Base-by-base conservation (phyloP, 192 early-diverging fungal species). In the Spizellomyces sp. region DNA sequence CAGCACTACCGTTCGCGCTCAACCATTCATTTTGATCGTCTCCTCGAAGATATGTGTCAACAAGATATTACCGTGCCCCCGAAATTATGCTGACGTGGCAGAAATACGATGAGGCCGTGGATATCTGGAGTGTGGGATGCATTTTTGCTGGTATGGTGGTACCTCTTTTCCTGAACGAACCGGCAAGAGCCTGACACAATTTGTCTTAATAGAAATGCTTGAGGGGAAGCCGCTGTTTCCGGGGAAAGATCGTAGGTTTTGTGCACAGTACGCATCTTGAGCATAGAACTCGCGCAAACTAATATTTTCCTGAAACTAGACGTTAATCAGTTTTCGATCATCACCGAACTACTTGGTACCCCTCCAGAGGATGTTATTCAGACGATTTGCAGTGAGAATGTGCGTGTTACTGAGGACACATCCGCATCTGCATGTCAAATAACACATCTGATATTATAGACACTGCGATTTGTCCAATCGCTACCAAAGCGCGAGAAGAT, bases 1-100 rank as follows among this genome's bases (percentile, higher is more conserved):
- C 52, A 7, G 12, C 8, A 22, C 15, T 55, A 10, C 5, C 5
- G 68, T 73, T 14, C 58, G 5, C 14, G 45, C 14, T 77, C 46
- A 45, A 70, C 12, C 5, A 71, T 69, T 6, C 45, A 41, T 43
- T 12, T 70, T 68, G 72, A 61, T 45, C 12, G 15, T 61, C 47
- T 36, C 52, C 22, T 56, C 42, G 8, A 36, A 77, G 77, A 36
- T 99, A 99, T 79, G 96, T 97, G 19, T 94, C 95, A 8, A 97
- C 96, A 12, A 86, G 96, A 47, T 97, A 97, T 82, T 99, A 99
- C 76, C 90, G 96, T 68, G 95, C 96, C 9, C 96, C 96, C 44
- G 96, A 99, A 68, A 97, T 99, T 74, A 96, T 99, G 95, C 81
- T 99, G 57, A 95, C 94, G 45, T 96, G 94, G 91, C 95, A 96